phyloP scores from a whole-genome alignment of 352 stramenopile genomes.

The Blastocystis sp. region DNA sequence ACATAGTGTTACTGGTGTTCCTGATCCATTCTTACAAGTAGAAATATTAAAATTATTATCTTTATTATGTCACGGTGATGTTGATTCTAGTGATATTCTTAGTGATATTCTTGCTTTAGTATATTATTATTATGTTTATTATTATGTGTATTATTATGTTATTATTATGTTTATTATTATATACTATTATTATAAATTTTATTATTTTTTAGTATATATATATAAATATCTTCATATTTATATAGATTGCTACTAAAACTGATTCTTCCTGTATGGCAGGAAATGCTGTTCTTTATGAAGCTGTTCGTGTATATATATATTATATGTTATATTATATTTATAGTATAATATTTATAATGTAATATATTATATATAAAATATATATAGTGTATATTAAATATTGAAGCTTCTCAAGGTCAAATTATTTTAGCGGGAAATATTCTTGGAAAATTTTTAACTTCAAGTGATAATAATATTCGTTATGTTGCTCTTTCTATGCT shows the following conservation, averaged over 20 bases:
- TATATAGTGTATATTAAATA: conserved; percentile 55
- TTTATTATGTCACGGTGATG: conserved; percentile 76
- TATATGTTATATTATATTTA: no score
- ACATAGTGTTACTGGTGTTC: conserved; percentile 89
- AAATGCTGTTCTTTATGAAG: conserved; percentile 96
- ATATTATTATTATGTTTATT: background rate
- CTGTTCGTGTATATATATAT: no score
- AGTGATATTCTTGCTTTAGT: conserved; percentile 76
- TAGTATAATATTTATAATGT: no score
- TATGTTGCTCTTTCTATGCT: conserved; percentile 75
- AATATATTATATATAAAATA: no score
- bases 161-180: no score
- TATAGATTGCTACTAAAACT: conserved; percentile 98
- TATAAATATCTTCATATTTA: no score
- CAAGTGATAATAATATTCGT: conserved; percentile 98
- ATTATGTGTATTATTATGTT: no score
- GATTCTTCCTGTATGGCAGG: conserved; percentile 95
- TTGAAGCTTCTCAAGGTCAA: conserved; percentile 19
- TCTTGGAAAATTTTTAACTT: conserved; percentile 87
- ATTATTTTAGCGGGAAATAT: conserved; percentile 62
- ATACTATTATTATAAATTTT: no score
- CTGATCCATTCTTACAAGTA: conserved; percentile 85
- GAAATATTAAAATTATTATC: conserved; percentile 68
- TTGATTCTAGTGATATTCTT: conserved; percentile 68
- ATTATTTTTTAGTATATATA: no score